Percentiles rank a stretch among this genome's conserved stretches.
These are phyloP conservation scores for Rhodotorula sp. DNA, from an alignment of 1,284 basidiomycete species.

Conservation along the genomic window DNA sequence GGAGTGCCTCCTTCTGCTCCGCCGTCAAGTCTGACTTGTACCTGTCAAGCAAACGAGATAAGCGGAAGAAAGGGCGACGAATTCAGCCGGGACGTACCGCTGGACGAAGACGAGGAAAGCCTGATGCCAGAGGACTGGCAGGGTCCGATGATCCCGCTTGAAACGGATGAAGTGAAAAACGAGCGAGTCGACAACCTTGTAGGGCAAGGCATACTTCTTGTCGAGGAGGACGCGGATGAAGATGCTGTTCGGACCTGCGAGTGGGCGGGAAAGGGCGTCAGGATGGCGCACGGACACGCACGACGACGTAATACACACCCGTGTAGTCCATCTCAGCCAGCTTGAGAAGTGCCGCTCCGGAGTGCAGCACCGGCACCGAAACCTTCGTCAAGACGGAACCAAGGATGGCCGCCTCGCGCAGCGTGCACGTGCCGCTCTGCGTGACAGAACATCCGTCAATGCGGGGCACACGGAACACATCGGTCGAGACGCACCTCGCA, in stretches of 20 bases:
- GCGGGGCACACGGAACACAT: too few species aligned
- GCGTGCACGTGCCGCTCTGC: conserved; percentile 68
- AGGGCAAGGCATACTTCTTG: conserved; percentile 97
- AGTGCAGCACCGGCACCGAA: conserved; percentile 91
- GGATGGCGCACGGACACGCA: background rate
- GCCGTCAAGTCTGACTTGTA: conserved; percentile 95
- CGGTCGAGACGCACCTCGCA: conserved; percentile 65
- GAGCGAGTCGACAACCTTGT: conserved; percentile 95
- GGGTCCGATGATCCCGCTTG: conserved; percentile 58
- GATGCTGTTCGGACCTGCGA: conserved; percentile 80
- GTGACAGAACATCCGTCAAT: background rate
- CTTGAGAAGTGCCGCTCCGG: conserved; percentile 88
- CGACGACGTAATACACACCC: conserved; percentile 53
- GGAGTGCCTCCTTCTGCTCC: conserved; percentile 95
- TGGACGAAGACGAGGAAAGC: conserved; percentile 92
- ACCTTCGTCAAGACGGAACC: conserved; percentile 88
- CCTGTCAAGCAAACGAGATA: conserved; percentile 51
- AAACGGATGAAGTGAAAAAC: conserved; percentile 98
- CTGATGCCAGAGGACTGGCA: conserved; percentile 98
- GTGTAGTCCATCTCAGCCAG: conserved; percentile 97
- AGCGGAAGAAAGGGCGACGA: background rate
- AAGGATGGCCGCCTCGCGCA: conserved; percentile 94
- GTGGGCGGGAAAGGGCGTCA: background rate
- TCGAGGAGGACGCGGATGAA: conserved; percentile 96
- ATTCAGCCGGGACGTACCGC: conserved; percentile 59